phyloP scores from a whole-genome alignment of 768 basidiomycete species.

The Scleroderma bovista region DNA sequence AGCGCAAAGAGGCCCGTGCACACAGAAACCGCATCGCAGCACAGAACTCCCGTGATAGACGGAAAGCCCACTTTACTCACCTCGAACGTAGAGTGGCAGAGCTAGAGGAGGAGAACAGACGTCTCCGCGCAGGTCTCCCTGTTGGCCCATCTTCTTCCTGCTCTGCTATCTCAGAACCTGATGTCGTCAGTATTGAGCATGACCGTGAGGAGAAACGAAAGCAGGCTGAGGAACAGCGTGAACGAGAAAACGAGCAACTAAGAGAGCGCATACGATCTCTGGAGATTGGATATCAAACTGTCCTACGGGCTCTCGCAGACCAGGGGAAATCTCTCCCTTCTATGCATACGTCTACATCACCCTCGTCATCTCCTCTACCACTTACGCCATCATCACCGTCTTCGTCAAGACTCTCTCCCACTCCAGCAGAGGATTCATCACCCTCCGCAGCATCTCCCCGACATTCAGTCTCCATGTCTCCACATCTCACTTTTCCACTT shows the following conservation, averaged over 20 bases:
- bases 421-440: constrained; percentile 19
- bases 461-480: constrained; percentile 22
- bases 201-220: constrained; percentile 29
- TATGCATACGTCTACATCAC: constrained; percentile 9
- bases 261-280: constrained; percentile 72
- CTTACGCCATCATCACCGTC: no score
- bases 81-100: constrained; percentile 65
- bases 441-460: constrained; percentile 19
- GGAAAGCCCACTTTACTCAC: constrained; percentile 74
- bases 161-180: constrained; percentile 12
- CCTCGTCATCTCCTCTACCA: no score
- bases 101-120: constrained; percentile 81
- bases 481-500: constrained; percentile 30
- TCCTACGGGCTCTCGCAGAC: constrained; percentile 66
- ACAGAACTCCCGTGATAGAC: constrained; percentile 86
- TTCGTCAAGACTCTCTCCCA: constrained; percentile 2
- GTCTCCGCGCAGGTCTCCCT: constrained; percentile 52
- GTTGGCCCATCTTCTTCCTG: constrained; percentile 19
- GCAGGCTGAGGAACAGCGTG: constrained; percentile 37
- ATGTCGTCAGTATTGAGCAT: constrained; percentile 18
- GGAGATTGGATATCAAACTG: constrained; percentile 77
- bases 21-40: constrained; percentile 92
- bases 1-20: constrained; percentile 82
- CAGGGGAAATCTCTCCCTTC: constrained; percentile 39
- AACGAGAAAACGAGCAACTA: constrained; percentile 69